Evolutionary conservation across 441 rosid species (phyloP).

Genomic region (Eutrema salsugineum): DNA sequence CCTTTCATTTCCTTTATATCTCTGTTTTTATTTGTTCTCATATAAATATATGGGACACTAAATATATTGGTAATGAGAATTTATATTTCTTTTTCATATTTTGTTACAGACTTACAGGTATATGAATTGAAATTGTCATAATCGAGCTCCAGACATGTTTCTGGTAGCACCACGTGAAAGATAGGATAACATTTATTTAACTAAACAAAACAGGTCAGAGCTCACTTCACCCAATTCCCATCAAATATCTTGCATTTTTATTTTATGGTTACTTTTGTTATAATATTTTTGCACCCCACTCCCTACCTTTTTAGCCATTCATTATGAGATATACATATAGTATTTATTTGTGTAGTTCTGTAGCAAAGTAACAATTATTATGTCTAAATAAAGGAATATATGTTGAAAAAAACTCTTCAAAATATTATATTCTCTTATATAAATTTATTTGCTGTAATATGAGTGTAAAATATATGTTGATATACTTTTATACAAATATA

Average conservation of each 20-base stretch:
- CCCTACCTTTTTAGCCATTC: conserved; percentile 14
- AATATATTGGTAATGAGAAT: not conserved
- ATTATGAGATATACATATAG: not conserved
- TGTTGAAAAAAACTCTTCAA: not conserved
- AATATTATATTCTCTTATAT: not conserved
- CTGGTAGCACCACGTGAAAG: conserved; percentile 35
- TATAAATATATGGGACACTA: not conserved
- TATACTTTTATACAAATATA: not conserved
- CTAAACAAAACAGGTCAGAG: conserved; percentile 32
- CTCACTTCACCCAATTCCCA: conserved; percentile 31
- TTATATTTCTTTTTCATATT: not conserved
- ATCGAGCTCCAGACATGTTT: conserved; percentile 28
- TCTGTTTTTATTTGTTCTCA: not conserved
- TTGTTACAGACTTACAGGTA: not conserved
- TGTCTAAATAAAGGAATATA: not conserved
- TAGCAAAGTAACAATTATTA: not conserved
- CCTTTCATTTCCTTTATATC: conserved; percentile 9
- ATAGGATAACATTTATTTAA: conserved; percentile 31
- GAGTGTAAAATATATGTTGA: not conserved
- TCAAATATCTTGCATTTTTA: conserved; percentile 17
- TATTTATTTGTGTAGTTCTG: not conserved
- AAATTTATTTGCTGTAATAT: not conserved
- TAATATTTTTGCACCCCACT: not conserved
- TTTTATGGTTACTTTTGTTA: not conserved
- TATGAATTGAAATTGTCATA: conserved; percentile 26